These are phyloP conservation scores for Phytophthora pini DNA, from an alignment of 352 stramenopile species.

Conservation along the genomic window DNA sequence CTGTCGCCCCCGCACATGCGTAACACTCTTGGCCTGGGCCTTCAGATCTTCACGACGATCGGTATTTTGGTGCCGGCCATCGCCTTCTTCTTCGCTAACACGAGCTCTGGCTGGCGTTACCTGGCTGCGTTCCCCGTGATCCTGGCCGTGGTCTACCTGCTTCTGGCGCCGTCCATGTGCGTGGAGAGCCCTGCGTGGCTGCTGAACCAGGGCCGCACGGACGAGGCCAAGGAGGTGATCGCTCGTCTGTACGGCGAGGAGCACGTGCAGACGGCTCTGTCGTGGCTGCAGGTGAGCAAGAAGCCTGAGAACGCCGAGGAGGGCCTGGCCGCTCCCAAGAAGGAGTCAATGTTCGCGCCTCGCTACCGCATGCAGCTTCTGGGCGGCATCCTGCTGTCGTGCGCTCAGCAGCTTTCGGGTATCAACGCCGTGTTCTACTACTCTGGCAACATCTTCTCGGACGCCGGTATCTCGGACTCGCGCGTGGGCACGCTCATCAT, in stretches of 20 bases:
- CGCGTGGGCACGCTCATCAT: too few relatives aligned
- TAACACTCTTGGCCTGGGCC: neutral
- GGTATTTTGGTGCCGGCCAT: neutral
- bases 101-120: slow-evolving; percentile 1
- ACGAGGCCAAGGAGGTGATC: slow-evolving; percentile 1
- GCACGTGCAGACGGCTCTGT: slow-evolving; percentile 1
- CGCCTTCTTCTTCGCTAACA: neutral
- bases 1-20: too few relatives aligned
- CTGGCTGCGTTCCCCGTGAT: neutral
- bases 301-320: slow-evolving; percentile 1
- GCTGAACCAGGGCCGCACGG: neutral
- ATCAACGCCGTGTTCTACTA: neutral
- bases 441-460: too few relatives aligned
- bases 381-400: neutral
- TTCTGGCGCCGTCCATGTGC: neutral
- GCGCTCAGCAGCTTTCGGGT: neutral
- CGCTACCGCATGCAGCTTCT: neutral
- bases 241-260: neutral
- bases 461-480: too few relatives aligned
- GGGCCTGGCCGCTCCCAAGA: neutral
- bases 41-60: slow-evolving; percentile 1
- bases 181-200: neutral
- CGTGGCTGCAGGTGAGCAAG: neutral
- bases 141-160: neutral
- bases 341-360: neutral